phyloP scores from a whole-genome alignment of 2,329 filamentous ascomycete species.

The Alternaria rosae region DNA sequence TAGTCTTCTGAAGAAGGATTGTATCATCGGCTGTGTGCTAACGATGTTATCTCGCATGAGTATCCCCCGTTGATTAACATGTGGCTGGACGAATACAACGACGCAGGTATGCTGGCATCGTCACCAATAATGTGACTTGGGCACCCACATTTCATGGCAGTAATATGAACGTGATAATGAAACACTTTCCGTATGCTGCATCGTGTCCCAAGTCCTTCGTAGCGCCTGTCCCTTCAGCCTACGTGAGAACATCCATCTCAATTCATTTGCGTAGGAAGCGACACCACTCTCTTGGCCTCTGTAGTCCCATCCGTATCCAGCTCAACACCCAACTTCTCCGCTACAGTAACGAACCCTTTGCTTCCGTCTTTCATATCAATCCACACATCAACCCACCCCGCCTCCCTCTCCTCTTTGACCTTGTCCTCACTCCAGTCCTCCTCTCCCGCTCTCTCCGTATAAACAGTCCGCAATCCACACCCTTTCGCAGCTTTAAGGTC shows the following conservation, averaged over 20 bases:
- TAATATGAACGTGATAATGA: too few relatives aligned
- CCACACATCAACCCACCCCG: slow-evolving; percentile 67
- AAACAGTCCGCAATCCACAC: slow-evolving; percentile 73
- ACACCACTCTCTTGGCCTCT: slow-evolving; percentile 20
- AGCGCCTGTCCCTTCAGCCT: too few relatives aligned
- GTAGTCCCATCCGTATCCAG: neutral
- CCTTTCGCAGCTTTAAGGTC: slow-evolving; percentile 72
- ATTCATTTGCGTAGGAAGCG: neutral
- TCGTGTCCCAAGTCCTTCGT: too few relatives aligned
- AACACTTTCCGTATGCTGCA: too few relatives aligned
- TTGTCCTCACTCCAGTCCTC: slow-evolving; percentile 66
- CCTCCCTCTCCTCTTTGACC: slow-evolving; percentile 60
- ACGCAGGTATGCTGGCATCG: too few relatives aligned
- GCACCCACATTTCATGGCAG: too few relatives aligned
- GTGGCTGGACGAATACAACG: too few relatives aligned
- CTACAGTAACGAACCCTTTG: slow-evolving; percentile 59
- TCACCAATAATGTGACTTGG: too few relatives aligned
- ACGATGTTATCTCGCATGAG: too few relatives aligned
- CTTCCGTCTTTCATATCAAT: slow-evolving; percentile 55
- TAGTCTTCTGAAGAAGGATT: too few relatives aligned
- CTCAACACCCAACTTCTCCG: slow-evolving; percentile 49
- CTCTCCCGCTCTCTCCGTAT: slow-evolving; percentile 73
- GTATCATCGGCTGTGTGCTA: too few relatives aligned
- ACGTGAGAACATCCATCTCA: neutral
- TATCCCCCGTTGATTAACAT: too few relatives aligned